Evolutionary conservation across 371 early-diverging fungal genomes (phyloP).

Genomic region (Mortierella sp.): DNA sequence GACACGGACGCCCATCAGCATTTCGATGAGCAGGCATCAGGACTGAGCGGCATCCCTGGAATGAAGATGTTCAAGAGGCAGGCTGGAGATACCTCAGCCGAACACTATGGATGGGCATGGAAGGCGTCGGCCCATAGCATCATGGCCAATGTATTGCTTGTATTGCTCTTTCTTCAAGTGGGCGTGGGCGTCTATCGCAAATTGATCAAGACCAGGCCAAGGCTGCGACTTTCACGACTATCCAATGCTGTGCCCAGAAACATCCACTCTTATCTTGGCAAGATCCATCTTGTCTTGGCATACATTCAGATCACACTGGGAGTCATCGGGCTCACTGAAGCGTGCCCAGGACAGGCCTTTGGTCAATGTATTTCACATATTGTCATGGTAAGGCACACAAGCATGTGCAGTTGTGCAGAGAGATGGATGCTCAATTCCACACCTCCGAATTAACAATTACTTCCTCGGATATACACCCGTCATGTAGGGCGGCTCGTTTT

Average conservation of each 20-base stretch:
- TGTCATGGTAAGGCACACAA: conserved; percentile 41
- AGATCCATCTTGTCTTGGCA: conserved; percentile 32
- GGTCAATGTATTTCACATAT: conserved; percentile 49
- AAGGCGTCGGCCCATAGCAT: conserved; percentile 35
- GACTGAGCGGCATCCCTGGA: conserved; percentile 14
- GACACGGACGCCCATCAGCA: no score
- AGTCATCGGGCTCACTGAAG: conserved; percentile 32
- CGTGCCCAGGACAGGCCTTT: conserved; percentile 44
- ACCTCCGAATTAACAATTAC: no score
- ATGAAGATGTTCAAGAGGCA: conserved; percentile 33
- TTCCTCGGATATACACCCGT: not conserved
- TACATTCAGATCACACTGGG: conserved; percentile 46
- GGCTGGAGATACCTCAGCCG: conserved; percentile 43
- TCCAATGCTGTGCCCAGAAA: conserved; percentile 12
- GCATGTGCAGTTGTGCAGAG: no score
- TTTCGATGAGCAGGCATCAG: no score
- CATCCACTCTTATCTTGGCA: conserved; percentile 41
- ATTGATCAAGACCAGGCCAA: conserved; percentile 28
- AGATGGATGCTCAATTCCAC: no score
- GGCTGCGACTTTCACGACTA: conserved; percentile 28
- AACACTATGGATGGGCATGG: conserved; percentile 42
- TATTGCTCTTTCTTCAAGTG: conserved; percentile 36
- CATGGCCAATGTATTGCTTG: conserved; percentile 31
- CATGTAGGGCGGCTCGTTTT: conserved; percentile 49
- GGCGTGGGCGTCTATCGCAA: conserved; percentile 50